Percentiles rank a stretch among this genome's conserved stretches.
Evolutionary conservation across 2,329 filamentous ascomycete genomes (phyloP).

Genomic region (Nemania sp.): DNA sequence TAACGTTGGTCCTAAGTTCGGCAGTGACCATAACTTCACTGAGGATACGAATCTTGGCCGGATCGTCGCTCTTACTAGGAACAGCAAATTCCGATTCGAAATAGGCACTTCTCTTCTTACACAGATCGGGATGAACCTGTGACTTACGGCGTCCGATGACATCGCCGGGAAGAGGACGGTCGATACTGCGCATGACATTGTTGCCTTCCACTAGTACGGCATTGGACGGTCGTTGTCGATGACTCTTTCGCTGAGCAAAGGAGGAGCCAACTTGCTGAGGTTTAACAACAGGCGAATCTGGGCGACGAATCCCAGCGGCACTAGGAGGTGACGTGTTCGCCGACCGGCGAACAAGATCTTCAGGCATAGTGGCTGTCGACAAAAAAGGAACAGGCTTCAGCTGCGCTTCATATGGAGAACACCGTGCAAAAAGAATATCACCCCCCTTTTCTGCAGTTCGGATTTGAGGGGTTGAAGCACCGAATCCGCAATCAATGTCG

Average conservation of each 20-base stretch:
- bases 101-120: conserved; percentile 47
- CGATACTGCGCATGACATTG: conserved; percentile 44
- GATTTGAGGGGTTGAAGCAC: not conserved
- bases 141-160: conserved; percentile 38
- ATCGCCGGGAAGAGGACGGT: conserved; percentile 47
- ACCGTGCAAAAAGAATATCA: not conserved
- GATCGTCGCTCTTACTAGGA: conserved; percentile 38
- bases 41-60: conserved; percentile 50
- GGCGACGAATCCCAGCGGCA: conserved; percentile 22
- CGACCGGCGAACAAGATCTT: conserved; percentile 11
- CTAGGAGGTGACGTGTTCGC: conserved; percentile 1
- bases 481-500: too few species aligned
- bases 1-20: conserved; percentile 66
- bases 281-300: conserved; percentile 27
- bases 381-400: not conserved
- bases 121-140: conserved; percentile 39
- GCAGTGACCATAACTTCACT: conserved; percentile 63
- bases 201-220: conserved; percentile 43
- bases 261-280: conserved; percentile 29
- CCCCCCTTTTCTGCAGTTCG: not conserved
- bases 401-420: not conserved
- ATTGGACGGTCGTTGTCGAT: conserved; percentile 29
- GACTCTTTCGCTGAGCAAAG: conserved; percentile 41
- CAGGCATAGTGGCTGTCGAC: conserved; percentile 14
- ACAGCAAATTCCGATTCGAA: conserved; percentile 51